Conservation (phyloP, 192 early-diverging fungal species). For the Coemansia sp. region DNA sequence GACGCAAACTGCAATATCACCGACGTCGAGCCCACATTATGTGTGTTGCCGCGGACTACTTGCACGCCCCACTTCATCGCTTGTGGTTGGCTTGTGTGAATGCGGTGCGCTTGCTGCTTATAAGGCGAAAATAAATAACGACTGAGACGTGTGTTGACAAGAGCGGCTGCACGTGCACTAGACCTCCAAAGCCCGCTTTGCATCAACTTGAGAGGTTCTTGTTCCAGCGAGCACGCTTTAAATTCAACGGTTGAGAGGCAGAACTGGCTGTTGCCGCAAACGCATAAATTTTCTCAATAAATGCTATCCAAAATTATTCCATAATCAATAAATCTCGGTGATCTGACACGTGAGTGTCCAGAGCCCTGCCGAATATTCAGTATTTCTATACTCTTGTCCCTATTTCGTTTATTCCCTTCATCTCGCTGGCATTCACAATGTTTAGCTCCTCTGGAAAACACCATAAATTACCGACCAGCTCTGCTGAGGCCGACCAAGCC, state of each 20-base stretch:
- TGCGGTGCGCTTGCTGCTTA: not conserved
- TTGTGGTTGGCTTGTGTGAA: slow-evolving; percentile 25
- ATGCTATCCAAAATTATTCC: too few species aligned
- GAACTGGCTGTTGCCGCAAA: too few species aligned
- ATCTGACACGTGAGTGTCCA: too few species aligned
- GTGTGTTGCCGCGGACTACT: slow-evolving; percentile 56
- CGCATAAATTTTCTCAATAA: too few species aligned
- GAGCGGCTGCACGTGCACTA: slow-evolving; percentile 1
- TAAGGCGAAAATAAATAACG: not conserved
- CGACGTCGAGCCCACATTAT: slow-evolving; percentile 60
- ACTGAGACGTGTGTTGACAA: not conserved
- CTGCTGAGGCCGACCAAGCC: slow-evolving; percentile 6
- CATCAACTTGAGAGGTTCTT: slow-evolving; percentile 3
- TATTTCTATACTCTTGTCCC: not conserved
- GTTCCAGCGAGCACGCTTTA: not conserved
- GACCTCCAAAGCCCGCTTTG: slow-evolving; percentile 2
- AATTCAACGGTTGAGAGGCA: too few species aligned
- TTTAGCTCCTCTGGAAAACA: slow-evolving; percentile 13
- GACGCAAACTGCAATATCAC: slow-evolving; percentile 74
- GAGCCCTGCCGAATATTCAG: too few species aligned
- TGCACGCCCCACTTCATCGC: slow-evolving; percentile 64
- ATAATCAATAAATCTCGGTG: too few species aligned
- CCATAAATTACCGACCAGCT: slow-evolving; percentile 8
- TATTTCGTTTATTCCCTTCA: not conserved
- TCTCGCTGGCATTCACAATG: slow-evolving; percentile 2